Conservation (phyloP, 495 filamentous ascomycete species). For the Penicillium cataractarum region DNA sequence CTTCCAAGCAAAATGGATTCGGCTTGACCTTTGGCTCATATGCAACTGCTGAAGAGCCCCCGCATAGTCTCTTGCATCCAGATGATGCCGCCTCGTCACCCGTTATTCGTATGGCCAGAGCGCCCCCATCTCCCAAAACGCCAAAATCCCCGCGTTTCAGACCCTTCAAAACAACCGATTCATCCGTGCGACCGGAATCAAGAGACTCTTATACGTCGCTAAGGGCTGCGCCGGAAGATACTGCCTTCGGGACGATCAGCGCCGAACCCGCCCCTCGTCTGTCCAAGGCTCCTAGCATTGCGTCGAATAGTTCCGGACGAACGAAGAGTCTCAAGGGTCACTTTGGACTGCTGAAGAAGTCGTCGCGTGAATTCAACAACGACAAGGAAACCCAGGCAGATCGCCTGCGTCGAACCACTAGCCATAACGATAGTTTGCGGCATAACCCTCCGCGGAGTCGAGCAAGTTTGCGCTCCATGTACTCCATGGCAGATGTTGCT, state of each 20-base stretch:
- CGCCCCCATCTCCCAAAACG: slow-evolving; percentile 69
- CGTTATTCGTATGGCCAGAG: slow-evolving; percentile 83
- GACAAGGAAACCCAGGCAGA: slow-evolving; percentile 43
- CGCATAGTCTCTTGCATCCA: slow-evolving; percentile 54
- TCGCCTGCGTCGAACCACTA: slow-evolving; percentile 40
- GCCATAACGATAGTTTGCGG: slow-evolving; percentile 42
- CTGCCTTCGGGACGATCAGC: slow-evolving; percentile 48
- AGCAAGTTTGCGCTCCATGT: slow-evolving; percentile 47
- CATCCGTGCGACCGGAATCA: slow-evolving; percentile 38
- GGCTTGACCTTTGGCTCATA: slow-evolving; percentile 72
- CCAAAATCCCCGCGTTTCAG: slow-evolving; percentile 54
- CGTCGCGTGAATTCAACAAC: slow-evolving; percentile 41
- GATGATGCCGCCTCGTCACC: slow-evolving; percentile 81
- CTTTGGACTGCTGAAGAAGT: slow-evolving; percentile 39
- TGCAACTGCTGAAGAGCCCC: slow-evolving; percentile 39
- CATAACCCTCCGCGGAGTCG: slow-evolving; percentile 43
- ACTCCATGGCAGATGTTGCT: slow-evolving; percentile 50
- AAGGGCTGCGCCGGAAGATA: slow-evolving; percentile 36
- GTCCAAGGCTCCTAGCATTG: slow-evolving; percentile 45
- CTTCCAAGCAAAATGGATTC: slow-evolving; percentile 55
- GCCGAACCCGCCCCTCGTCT: slow-evolving; percentile 45
- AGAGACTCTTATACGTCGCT: slow-evolving; percentile 45
- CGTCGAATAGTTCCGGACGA: slow-evolving; percentile 44
- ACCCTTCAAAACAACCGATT: slow-evolving; percentile 40
- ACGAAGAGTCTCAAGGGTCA: slow-evolving; percentile 44